These are phyloP conservation scores for Pyrenochaeta sp. DNA, from an alignment of 2,329 filamentous ascomycete species.

Conservation along the genomic window DNA sequence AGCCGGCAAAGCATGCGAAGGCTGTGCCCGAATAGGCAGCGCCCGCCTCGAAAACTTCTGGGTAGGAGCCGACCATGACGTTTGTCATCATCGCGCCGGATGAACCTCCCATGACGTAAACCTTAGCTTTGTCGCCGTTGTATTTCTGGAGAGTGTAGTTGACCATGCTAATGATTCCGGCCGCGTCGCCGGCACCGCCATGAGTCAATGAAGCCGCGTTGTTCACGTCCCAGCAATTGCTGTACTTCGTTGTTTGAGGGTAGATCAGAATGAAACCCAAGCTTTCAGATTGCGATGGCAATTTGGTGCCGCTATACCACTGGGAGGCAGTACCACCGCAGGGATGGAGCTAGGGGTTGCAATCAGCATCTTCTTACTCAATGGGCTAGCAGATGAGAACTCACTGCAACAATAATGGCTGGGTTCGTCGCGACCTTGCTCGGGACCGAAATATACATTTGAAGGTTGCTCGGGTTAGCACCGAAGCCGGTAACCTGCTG, in stretches of 20 bases:
- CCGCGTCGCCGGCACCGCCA: constrained; percentile 64
- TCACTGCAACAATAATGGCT: constrained; percentile 62
- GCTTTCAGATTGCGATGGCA: too few species aligned
- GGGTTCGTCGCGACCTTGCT: constrained; percentile 54
- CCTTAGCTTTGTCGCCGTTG: constrained; percentile 58
- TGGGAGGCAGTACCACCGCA: constrained; percentile 50
- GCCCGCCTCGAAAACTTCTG: constrained; percentile 36
- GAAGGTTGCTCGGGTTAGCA: constrained; percentile 54
- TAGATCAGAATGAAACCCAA: not conserved
- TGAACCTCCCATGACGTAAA: constrained; percentile 47
- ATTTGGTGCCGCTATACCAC: not conserved
- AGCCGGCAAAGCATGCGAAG: constrained; percentile 39
- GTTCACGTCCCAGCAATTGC: constrained; percentile 67
- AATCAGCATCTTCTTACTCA: not conserved
- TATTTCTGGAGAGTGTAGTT: constrained; percentile 62
- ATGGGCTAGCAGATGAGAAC: too few species aligned
- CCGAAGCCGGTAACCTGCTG: constrained; percentile 52
- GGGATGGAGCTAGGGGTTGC: constrained; percentile 28
- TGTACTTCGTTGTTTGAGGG: constrained; percentile 23
- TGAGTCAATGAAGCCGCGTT: constrained; percentile 63
- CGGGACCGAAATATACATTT: constrained; percentile 63
- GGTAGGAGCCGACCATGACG: constrained; percentile 39
- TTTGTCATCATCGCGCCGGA: constrained; percentile 47
- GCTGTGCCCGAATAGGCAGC: constrained; percentile 38
- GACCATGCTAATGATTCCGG: constrained; percentile 67